Percentiles rank a stretch among this genome's conserved stretches.
These are phyloP conservation scores for Aspergillus pseudotamarii DNA, from an alignment of 2,329 filamentous ascomycete species.

Conservation along the genomic window DNA sequence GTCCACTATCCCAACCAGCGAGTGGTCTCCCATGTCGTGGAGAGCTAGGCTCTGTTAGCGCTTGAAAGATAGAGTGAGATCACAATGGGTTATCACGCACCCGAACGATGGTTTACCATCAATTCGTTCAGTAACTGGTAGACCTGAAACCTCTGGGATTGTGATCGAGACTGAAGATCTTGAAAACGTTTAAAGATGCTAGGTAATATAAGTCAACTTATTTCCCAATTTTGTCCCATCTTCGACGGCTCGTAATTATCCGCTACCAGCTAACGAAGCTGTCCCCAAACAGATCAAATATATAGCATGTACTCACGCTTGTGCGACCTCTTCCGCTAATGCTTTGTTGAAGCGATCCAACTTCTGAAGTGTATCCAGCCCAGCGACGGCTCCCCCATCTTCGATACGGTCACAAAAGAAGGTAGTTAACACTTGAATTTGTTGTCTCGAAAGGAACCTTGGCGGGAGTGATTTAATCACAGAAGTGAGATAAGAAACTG, in stretches of 20 bases:
- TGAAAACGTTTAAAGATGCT: constrained; percentile 57
- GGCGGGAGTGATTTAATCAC: constrained; percentile 53
- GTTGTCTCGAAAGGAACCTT: constrained; percentile 62
- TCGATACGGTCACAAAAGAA: constrained; percentile 68
- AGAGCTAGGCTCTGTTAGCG: constrained; percentile 44
- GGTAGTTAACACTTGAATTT: constrained; percentile 63
- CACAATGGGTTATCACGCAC: constrained; percentile 35
- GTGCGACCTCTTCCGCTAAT: constrained; percentile 56
- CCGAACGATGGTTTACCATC: constrained; percentile 62
- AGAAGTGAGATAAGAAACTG: constrained; percentile 49
- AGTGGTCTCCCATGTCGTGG: constrained; percentile 60
- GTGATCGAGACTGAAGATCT: constrained; percentile 62
- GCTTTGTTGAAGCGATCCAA: constrained; percentile 63
- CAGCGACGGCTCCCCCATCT: constrained; percentile 63
- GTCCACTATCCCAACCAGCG: constrained; percentile 63
- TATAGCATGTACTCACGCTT: constrained; percentile 47
- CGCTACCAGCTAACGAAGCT: background rate
- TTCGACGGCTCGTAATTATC: background rate
- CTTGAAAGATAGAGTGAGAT: background rate
- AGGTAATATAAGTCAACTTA: constrained; percentile 21
- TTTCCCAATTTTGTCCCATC: background rate
- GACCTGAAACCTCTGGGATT: constrained; percentile 66
- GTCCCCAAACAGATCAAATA: background rate
- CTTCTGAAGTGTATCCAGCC: constrained; percentile 61
- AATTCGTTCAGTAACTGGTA: constrained; percentile 64